Base-by-base conservation (phyloP, 2,329 filamentous ascomycete genomes). In the Helotiales sp. region DNA sequence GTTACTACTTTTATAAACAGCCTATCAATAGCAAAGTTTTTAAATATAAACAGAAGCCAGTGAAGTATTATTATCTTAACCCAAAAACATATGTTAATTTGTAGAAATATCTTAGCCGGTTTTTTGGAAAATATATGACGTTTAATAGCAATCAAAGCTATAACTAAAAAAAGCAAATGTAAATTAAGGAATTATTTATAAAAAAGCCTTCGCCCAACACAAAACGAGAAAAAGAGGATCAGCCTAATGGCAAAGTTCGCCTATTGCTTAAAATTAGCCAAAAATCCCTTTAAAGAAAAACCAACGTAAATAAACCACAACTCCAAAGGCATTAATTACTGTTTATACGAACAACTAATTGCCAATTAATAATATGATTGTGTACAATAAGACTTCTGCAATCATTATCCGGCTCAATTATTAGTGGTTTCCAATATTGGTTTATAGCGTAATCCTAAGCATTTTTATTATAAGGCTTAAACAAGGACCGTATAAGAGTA, bases 171-270 rank as follows among this genome's bases (percentile, higher is more conserved):
- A 54, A 69, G 17, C 2, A 67, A 47, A 30, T 71, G 63, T 6
- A 52, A 55, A 17, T 64, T 62, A 2, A 71, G 67, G 58, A 71
- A 69, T 55, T 8, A 62, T 61, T 71, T 32, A 45, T 71, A 71
- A 1, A 66, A 59, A 17, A 15, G n/a, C 26, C 63, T 24, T 28
- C 47, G 47, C 3, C 67, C 7, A n/a, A 66, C 24, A 17, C 55
- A 34, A 11, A 69, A 28, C 15, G 52, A n/a, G 50, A 54, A 54
- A n/a, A 69, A 24, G 28, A 69, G 34, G 30, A 70, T 66, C 4
- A 70, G 43, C 26, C 61, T 52, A 32, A 59, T 7, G 7, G 63
- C 37, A 30, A 37, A 70, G 17, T 59, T 58, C 6, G 40, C 68
- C 59, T 68, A 43, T 57, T 1, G 34, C 26, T n/a, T 32, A 4